phyloP scores from a whole-genome alignment of 1,284 basidiomycete genomes.

The Porodaedalea pini region DNA sequence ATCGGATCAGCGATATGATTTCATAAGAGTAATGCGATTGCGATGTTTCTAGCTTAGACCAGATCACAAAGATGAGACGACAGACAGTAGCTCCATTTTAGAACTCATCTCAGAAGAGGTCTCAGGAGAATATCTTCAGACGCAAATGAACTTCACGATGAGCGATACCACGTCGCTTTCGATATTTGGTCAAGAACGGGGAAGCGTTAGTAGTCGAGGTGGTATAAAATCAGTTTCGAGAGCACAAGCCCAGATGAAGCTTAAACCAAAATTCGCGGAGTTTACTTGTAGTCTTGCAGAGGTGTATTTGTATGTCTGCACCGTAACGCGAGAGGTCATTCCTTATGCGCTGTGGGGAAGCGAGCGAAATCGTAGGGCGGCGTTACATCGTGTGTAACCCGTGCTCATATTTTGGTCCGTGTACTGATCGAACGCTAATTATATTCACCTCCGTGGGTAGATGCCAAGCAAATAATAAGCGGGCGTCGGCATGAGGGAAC shows the following conservation, averaged over 20 bases:
- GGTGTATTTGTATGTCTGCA: conserved; percentile 70
- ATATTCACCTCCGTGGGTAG: conserved; percentile 41
- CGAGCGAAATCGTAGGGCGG: conserved; percentile 58
- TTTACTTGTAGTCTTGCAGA: conserved; percentile 65
- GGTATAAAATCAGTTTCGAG: conserved; percentile 35
- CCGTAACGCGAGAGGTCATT: conserved; percentile 68
- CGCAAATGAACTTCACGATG: conserved; percentile 37
- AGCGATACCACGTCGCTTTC: conserved; percentile 1
- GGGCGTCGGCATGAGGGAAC: conserved; percentile 79
- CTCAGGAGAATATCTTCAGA: conserved; percentile 40
- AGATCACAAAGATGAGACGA: conserved; percentile 7
- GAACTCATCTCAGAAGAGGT: conserved; percentile 73
- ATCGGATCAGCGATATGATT: neutral
- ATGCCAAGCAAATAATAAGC: conserved; percentile 67
- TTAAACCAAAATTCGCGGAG: conserved; percentile 77
- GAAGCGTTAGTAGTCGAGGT: neutral
- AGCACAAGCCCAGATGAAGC: conserved; percentile 39
- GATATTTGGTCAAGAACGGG: neutral
- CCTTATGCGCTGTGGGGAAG: conserved; percentile 81
- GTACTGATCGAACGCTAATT: too few relatives aligned
- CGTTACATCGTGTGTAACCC: conserved; percentile 54
- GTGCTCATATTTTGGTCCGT: neutral
- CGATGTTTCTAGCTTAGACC: conserved; percentile 8
- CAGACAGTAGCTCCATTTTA: conserved; percentile 32
- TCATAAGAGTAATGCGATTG: neutral